Percentiles rank a stretch among this genome's conserved stretches.
Evolutionary conservation across 129 eudicot species (phyloP).

Genomic region (Flaveria brownii): DNA sequence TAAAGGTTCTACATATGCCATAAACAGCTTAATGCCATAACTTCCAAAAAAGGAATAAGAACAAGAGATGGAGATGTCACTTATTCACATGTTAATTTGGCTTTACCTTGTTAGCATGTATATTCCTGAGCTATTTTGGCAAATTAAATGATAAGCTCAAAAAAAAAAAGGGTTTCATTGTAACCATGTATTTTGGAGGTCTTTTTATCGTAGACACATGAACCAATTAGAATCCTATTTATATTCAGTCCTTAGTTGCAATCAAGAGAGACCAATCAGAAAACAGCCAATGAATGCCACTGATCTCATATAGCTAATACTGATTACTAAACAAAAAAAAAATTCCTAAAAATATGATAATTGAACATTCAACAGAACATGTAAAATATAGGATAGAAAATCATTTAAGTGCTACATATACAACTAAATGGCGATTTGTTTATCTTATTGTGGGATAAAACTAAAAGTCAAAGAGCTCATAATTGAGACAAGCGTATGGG

Average conservation of each 20-base stretch:
- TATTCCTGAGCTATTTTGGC: background rate
- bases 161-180: background rate
- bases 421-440: background rate
- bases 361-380: background rate
- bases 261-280: constrained; percentile 1
- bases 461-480: constrained; percentile 13
- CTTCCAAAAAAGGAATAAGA: constrained; percentile 1
- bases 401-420: background rate
- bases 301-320: constrained; percentile 6
- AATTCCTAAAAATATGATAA: background rate
- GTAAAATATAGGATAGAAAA: background rate
- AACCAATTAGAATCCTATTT: background rate
- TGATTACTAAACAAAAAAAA: background rate
- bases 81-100: constrained; percentile 17
- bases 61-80: background rate
- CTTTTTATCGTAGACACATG: background rate
- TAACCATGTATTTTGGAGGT: constrained; percentile 11
- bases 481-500: background rate
- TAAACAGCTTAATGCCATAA: background rate
- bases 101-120: constrained; percentile 16
- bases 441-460: background rate
- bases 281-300: constrained; percentile 7
- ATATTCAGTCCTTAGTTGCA: background rate
- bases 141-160: constrained; percentile 11
- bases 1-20: background rate